phyloP scores from a whole-genome alignment of 2,329 filamentous ascomycete genomes.

The Aspergillus bombycis region DNA sequence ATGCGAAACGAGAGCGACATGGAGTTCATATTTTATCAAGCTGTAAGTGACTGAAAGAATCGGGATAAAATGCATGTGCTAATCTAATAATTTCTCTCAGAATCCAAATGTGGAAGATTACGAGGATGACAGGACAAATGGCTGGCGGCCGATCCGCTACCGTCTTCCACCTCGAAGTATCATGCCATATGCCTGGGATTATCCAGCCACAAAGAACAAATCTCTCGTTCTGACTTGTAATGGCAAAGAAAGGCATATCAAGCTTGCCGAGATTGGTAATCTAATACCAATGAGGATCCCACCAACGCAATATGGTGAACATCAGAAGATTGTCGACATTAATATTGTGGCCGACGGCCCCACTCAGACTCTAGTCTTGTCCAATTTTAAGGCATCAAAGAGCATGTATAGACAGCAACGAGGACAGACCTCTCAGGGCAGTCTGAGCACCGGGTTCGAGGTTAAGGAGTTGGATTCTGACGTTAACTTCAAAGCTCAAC shows the following conservation, averaged over 20 bases:
- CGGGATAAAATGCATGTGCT: not conserved
- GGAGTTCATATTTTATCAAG: slow-evolving; percentile 96
- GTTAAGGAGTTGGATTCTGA: slow-evolving; percentile 89
- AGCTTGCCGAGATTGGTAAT: slow-evolving; percentile 94
- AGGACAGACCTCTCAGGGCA: slow-evolving; percentile 59
- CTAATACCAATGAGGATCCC: slow-evolving; percentile 90
- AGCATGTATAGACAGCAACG: slow-evolving; percentile 80
- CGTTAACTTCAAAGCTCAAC: slow-evolving; percentile 84
- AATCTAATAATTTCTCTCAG: slow-evolving; percentile 14
- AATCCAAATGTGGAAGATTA: slow-evolving; percentile 93
- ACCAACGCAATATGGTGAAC: slow-evolving; percentile 60
- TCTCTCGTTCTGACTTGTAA: slow-evolving; percentile 82
- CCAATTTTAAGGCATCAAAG: slow-evolving; percentile 90
- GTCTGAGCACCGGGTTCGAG: slow-evolving; percentile 75
- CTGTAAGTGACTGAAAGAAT: slow-evolving; percentile 46
- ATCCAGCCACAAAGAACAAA: slow-evolving; percentile 94
- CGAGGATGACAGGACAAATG: slow-evolving; percentile 74
- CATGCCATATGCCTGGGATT: slow-evolving; percentile 99
- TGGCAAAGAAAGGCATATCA: slow-evolving; percentile 85
- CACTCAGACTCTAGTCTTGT: slow-evolving; percentile 90
- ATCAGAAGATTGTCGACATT: slow-evolving; percentile 90
- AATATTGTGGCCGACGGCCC: slow-evolving; percentile 95
- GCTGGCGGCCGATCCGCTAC: slow-evolving; percentile 92
- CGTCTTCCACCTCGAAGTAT: slow-evolving; percentile 91
- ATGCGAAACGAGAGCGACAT: slow-evolving; percentile 98